A percentile compares a stretch with the other conserved stretches of the same genome.
Evolutionary conservation across 768 basidiomycete species (phyloP).

Genomic region (Agrocybe praecox): DNA sequence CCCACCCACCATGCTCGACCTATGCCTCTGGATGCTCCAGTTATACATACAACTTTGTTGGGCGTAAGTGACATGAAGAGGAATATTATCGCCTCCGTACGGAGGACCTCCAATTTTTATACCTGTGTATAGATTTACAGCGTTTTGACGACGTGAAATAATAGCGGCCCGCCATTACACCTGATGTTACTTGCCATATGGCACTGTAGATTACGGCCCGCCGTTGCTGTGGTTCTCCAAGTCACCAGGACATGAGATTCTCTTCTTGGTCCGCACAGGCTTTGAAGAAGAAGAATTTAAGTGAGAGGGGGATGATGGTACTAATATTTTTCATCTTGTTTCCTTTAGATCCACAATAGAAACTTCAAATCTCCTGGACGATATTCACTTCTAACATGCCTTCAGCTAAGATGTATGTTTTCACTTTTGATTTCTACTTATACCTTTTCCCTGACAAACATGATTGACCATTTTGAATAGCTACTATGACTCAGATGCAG

Average conservation of each 20-base stretch:
- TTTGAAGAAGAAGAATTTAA: background rate
- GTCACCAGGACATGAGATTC: slow-evolving; percentile 17
- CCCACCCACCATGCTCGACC: slow-evolving; percentile 58
- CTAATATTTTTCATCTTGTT: slow-evolving; percentile 1
- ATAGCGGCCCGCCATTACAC: slow-evolving; percentile 1
- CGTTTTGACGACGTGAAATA: background rate
- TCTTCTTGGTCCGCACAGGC: background rate
- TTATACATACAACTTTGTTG: slow-evolving; percentile 69
- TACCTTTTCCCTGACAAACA: background rate
- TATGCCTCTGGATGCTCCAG: slow-evolving; percentile 75
- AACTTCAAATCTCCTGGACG: background rate
- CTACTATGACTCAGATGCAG: slow-evolving; percentile 66
- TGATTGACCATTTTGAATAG: slow-evolving; percentile 25
- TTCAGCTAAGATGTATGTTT: slow-evolving; percentile 55
- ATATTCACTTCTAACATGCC: slow-evolving; percentile 24
- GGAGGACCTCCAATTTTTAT: background rate
- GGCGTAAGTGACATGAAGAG: slow-evolving; percentile 43
- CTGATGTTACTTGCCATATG: background rate
- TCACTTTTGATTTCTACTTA: background rate
- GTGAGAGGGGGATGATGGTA: background rate
- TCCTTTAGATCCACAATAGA: background rate
- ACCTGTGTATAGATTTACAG: too few relatives aligned
- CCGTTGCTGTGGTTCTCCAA: background rate
- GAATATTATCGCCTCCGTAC: background rate
- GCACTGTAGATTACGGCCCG: slow-evolving; percentile 3